phyloP scores from a whole-genome alignment of 2,329 filamentous ascomycete species.

The Exophiala calicioides region DNA sequence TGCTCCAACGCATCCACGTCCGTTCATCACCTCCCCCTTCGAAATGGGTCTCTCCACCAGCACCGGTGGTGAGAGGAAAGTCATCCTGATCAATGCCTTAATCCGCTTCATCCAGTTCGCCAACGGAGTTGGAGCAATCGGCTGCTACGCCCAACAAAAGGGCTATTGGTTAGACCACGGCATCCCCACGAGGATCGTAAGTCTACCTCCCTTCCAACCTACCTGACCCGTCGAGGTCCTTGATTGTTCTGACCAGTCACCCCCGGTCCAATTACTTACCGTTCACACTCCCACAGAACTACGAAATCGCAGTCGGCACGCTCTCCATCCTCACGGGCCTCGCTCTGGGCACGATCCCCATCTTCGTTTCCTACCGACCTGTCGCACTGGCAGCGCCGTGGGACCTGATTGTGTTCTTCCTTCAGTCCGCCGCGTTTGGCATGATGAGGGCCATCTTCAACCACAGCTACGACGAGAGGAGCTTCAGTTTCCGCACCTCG shows the following conservation, averaged over 20 bases:
- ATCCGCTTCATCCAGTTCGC: conserved; percentile 6
- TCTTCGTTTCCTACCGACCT: conserved; percentile 17
- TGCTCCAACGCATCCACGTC: too few species aligned
- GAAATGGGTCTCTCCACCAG: too few species aligned
- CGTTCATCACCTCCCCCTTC: too few species aligned
- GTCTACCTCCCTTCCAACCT: background rate
- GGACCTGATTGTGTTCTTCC: conserved; percentile 17
- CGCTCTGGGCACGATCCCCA: conserved; percentile 6
- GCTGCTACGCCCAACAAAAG: conserved; percentile 7
- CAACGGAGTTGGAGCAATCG: conserved; percentile 7
- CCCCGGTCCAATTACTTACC: background rate
- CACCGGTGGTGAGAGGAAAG: conserved; percentile 9
- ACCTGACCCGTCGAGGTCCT: too few species aligned
- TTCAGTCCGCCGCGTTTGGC: conserved; percentile 14
- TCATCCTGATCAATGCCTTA: conserved; percentile 12
- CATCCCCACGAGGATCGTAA: conserved; percentile 9
- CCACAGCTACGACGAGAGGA: background rate
- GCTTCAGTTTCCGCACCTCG: background rate
- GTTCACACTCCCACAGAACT: conserved; percentile 1
- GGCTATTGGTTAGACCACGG: conserved; percentile 12
- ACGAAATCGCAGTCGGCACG: conserved; percentile 8
- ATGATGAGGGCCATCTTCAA: conserved; percentile 10
- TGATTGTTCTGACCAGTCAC: background rate
- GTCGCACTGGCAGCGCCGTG: conserved; percentile 15
- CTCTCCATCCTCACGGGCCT: conserved; percentile 10